phyloP scores from a whole-genome alignment of 345 rosid genomes.

The thale cress (Arabidopsis thaliana) region DNA sequence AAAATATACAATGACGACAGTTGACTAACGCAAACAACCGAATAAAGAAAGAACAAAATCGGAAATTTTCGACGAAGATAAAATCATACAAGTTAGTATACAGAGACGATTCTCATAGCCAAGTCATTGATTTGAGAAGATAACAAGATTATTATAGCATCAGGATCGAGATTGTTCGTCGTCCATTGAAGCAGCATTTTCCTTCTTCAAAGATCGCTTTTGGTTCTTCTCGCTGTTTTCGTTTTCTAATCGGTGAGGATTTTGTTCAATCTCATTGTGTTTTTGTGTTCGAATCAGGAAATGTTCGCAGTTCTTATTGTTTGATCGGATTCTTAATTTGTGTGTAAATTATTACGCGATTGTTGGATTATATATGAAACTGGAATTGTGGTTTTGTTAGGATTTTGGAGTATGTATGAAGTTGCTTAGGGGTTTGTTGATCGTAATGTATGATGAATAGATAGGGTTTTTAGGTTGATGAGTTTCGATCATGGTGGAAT shows the following conservation, averaged over 20 bases:
- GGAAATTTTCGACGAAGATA: conserved; percentile 20
- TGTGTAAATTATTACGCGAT: not conserved
- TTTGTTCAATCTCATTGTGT: not conserved
- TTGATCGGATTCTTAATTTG: conserved; percentile 17
- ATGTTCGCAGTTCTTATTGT: not conserved
- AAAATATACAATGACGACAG: conserved; percentile 27
- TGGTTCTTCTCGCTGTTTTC: conserved; percentile 11
- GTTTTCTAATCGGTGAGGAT: conserved; percentile 35
- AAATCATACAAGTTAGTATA: conserved; percentile 7
- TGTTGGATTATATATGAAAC: conserved; percentile 17
- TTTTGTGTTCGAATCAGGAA: conserved; percentile 11
- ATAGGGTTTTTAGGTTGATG: conserved; percentile 17
- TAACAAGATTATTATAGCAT: not conserved
- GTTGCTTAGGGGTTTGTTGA: conserved; percentile 11
- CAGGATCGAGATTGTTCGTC: conserved; percentile 17
- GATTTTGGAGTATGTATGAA: conserved; percentile 31
- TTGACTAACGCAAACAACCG: conserved; percentile 15
- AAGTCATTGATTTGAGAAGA: conserved; percentile 34
- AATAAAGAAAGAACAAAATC: not conserved
- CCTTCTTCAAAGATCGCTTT: not conserved
- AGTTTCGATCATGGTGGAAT: conserved; percentile 9
- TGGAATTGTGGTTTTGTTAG: conserved; percentile 17
- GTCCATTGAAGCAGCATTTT: conserved; percentile 33
- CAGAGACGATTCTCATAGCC: conserved; percentile 23
- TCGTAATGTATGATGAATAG: conserved; percentile 28